Base-by-base conservation (phyloP, 2,329 filamentous ascomycete species). In the Fusarium sp. region DNA sequence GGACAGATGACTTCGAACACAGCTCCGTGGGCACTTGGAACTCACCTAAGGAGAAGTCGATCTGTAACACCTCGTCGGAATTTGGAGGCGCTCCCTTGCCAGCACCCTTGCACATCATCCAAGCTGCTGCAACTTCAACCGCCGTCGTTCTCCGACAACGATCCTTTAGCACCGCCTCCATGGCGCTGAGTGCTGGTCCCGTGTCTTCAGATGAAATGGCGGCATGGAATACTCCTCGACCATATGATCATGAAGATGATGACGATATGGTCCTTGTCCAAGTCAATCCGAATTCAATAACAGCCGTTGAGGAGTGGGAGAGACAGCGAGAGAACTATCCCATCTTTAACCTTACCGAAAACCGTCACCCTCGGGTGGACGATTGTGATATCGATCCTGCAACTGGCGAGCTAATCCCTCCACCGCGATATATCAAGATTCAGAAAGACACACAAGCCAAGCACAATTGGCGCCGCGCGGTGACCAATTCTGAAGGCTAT, bases 361-460 rank as follows among this genome's bases (percentile, higher is more conserved):
- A 31, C 12, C 68, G 69, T 13, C 41, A 66, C 25, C 46, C 58
- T 8, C 41, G 12, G 3, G 52, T 46, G 1, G 52, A 74, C 20
- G 47, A 59, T 22, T 76, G 76, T 27, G 84, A 84, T 22, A 74
- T 87, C 5, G 73, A 86, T 53, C 76, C 84, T 0, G 25, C 47
- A 3, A 82, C 77, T 0, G 84, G 84, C 7, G 13, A 58, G 7
- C 69, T 85, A 8, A 36, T 84, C 20, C 45, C 72, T 0, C 80
- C 81, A 0, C 42, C 84, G 3, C 38, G 75, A 1, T 78, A 83
- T 15, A 80, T 83, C 2, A 68, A 76, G 0, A 81, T 81, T 4
- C 54, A 78, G 7, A 71, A 65, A 8, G 53, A 59, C 8, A n/a
- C 39, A 14, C 39, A 5, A n/a, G 49, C 44, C 29, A 72, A 75